Percentiles rank a stretch among this genome's conserved stretches.
phyloP scores from a whole-genome alignment of 2,329 filamentous ascomycete genomes.

The Sclerotinia nivalis region DNA sequence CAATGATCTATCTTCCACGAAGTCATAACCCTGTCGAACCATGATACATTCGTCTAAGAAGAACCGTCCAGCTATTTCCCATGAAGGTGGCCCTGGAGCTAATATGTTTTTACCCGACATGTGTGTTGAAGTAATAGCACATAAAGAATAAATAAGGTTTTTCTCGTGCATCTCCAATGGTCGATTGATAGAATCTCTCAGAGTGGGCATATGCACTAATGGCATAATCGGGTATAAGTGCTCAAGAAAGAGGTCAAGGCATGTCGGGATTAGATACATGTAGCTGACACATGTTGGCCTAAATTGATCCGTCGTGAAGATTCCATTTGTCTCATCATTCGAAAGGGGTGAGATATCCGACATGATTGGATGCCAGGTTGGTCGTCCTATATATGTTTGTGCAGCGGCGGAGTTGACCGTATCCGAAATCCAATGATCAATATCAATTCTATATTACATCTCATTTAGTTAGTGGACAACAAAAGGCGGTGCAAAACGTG shows the following conservation, averaged over 20 bases:
- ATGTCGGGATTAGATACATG: slow-evolving; percentile 53
- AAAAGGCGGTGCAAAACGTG: neutral
- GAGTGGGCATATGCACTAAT: slow-evolving; percentile 57
- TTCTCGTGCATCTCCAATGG: slow-evolving; percentile 44
- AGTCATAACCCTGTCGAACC: slow-evolving; percentile 57
- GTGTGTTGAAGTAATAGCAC: slow-evolving; percentile 54
- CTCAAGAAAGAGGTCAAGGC: slow-evolving; percentile 61
- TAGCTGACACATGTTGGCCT: slow-evolving; percentile 51
- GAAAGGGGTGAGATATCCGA: slow-evolving; percentile 41
- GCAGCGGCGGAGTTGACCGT: slow-evolving; percentile 28
- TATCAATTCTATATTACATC: slow-evolving; percentile 25
- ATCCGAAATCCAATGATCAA: slow-evolving; percentile 36
- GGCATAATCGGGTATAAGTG: slow-evolving; percentile 66
- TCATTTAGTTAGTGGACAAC: neutral
- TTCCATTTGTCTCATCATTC: slow-evolving; percentile 44
- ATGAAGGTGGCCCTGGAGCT: slow-evolving; percentile 45
- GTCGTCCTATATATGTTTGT: slow-evolving; percentile 25
- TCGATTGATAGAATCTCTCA: slow-evolving; percentile 52
- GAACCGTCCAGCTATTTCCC: slow-evolving; percentile 54
- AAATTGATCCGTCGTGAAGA: slow-evolving; percentile 45
- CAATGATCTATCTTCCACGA: slow-evolving; percentile 56
- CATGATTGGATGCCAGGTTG: slow-evolving; percentile 36
- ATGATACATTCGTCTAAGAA: slow-evolving; percentile 60
- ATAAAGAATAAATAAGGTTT: slow-evolving; percentile 57
- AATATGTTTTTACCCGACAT: slow-evolving; percentile 50